Evolutionary conservation across 768 basidiomycete species (phyloP), one percentile per base, ranked within the genome.

Genomic region (Auriculariales sp.): DNA sequence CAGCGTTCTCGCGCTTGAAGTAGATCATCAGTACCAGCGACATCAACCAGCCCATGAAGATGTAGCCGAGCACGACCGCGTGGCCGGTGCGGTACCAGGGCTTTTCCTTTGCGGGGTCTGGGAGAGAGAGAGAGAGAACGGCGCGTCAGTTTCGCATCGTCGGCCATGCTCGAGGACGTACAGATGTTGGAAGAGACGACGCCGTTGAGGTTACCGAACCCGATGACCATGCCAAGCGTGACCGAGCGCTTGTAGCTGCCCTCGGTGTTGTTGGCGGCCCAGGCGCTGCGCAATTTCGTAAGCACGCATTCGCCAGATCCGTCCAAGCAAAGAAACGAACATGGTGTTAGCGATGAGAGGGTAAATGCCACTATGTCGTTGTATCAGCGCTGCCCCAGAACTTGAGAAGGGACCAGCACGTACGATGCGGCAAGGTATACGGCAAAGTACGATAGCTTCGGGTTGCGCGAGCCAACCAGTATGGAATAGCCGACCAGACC

Each of bases 221-320:
- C 47, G 54, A 83, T 80, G 3, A 78, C 71, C 79, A 83, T 81
- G 4, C 74, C 82, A 47, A 85, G 64, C 1, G 79, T 68, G 5
- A 84, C 79, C 54, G 77, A 78, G 33, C 83, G 79, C 60, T 86
- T 86, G 64, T 85, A 86, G 2, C 74, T 71, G 12, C 83, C 83
- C 62, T 85, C 81, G 12, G 81, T 71, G 58, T 83, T 86, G 57
- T 84, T 83, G 17, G 77, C 75, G 19, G 76, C 73, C 82, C 82
- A 87, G 28, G 82, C 78, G 3, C 79, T 77, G 27, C 53, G 52
- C 32, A 11, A 32, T 4, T 25, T 15, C 19, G 60, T 55, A 50
- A 3, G 54, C 61, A 32, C 6, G 6, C 35, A 28, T 34, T 17
- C 56, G 59, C 44, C 49, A 45, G n/a, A n/a, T n/a, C n/a, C n/a